These are phyloP conservation scores for Acacia confusa DNA, from an alignment of 306 rosid genomes.

Conservation along the genomic window DNA sequence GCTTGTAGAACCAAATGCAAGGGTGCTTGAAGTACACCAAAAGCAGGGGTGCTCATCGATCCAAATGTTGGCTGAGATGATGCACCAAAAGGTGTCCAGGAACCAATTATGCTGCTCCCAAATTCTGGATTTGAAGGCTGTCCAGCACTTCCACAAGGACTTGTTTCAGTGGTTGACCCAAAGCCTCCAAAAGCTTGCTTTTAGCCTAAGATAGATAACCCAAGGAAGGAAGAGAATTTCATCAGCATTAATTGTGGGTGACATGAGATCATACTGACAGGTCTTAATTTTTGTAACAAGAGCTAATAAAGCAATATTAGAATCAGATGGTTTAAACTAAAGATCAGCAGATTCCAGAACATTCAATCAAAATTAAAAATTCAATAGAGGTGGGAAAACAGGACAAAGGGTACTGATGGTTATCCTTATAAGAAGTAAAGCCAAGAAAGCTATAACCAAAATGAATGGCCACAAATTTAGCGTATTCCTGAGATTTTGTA, in stretches of 20 bases:
- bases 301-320: neutral
- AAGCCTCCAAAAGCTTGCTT: conserved; percentile 82
- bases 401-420: conserved; percentile 11
- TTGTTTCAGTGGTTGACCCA: conserved; percentile 75
- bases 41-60: conserved; percentile 41
- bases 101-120: conserved; percentile 83
- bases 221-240: conserved; percentile 35
- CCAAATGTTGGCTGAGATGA: conserved; percentile 64
- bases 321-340: neutral
- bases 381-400: neutral
- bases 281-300: neutral
- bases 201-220: conserved; percentile 73
- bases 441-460: conserved; percentile 46
- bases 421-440: neutral
- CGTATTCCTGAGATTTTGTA: neutral
- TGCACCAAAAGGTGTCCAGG: conserved; percentile 76
- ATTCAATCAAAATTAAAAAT: neutral
- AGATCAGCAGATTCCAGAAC: neutral
- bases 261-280: neutral
- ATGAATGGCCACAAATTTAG: neutral
- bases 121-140: conserved; percentile 86
- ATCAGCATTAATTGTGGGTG: conserved; percentile 23
- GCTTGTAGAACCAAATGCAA: conserved; percentile 48
- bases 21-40: conserved; percentile 44
- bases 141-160: conserved; percentile 68